Evolutionary conservation across 2,329 filamentous ascomycete genomes (phyloP).

Genomic region (Kalmusia sp.): DNA sequence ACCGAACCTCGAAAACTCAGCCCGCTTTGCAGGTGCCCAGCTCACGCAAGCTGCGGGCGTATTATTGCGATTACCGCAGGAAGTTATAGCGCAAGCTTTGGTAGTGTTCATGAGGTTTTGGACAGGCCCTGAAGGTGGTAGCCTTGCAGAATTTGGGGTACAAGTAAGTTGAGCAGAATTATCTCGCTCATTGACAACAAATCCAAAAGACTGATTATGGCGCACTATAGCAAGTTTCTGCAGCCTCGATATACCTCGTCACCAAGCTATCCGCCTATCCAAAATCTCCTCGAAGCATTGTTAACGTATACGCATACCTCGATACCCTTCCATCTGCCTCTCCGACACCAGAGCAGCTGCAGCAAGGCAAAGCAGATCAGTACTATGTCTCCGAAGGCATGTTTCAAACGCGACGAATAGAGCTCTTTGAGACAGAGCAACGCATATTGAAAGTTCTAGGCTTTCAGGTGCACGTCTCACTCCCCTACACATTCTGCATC

Average conservation of each 20-base stretch:
- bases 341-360: slow-evolving; percentile 49
- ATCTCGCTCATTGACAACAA: background rate
- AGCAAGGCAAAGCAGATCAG: slow-evolving; percentile 29
- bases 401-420: slow-evolving; percentile 70
- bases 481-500: slow-evolving; percentile 85
- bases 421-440: slow-evolving; percentile 77
- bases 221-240: slow-evolving; percentile 75
- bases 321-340: slow-evolving; percentile 67
- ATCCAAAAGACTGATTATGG: background rate
- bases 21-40: slow-evolving; percentile 74
- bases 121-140: slow-evolving; percentile 64
- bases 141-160: slow-evolving; percentile 58
- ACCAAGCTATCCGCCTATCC: slow-evolving; percentile 83
- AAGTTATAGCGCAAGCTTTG: slow-evolving; percentile 84
- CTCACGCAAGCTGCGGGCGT: slow-evolving; percentile 81
- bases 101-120: slow-evolving; percentile 84
- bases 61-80: slow-evolving; percentile 83
- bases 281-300: slow-evolving; percentile 77
- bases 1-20: slow-evolving; percentile 71
- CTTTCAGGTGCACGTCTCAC: slow-evolving; percentile 83
- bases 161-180: slow-evolving; percentile 60
- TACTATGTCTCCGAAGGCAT: slow-evolving; percentile 74
- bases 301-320: slow-evolving; percentile 86
- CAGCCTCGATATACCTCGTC: slow-evolving; percentile 79
- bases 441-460: slow-evolving; percentile 76